Base-by-base conservation (phyloP, 2,329 filamentous ascomycete genomes). In the Aspergillus persii region DNA sequence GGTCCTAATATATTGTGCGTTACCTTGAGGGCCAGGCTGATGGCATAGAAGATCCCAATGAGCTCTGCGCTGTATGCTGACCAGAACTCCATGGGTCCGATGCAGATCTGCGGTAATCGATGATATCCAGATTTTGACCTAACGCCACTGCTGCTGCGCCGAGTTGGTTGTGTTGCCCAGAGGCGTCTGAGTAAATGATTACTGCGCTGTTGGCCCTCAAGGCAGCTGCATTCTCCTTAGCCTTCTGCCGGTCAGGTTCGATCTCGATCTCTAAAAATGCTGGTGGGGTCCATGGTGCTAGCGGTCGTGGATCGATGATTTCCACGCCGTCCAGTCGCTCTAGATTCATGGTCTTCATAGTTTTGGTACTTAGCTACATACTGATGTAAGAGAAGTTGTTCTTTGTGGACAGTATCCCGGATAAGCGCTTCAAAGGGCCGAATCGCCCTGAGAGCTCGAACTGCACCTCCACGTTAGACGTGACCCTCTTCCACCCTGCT, bases 231-330 rank as follows among this genome's bases (percentile, higher is more conserved):
- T 53, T 44, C 12, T 69, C 62, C 29, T 26, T 59, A n/a, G 62
- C 68, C 48, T 29, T 56, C 27, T 69, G 63, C 52, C 63, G 56
- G 55, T 71, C 63, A 18, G 50, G 41, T 47, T 62, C 54, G 36
- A 72, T 64, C n/a, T 67, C 58, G 26, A 71, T 68, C 54, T 68
- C 56, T 9, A 53, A 12, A 56, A 69, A 71, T 29, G 60, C 41
- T 8, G 62, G 54, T 3, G 30, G 12, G 36, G 59, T 58, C 68
- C 63, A 71, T 8, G 61, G 69, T 57, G 61, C 50, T 27, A 61
- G 54, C 23, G 62, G 65, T 2, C 30, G 51, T 57, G 63, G 64
- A 47, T 69, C 61, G 11, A 70, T 71, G 12, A 39, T 70, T 30
- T 71, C 69, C 27, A 71, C 50, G 29, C 55, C 59, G 2, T 59